phyloP scores from a whole-genome alignment of 2,329 filamentous ascomycete species.

The Herpomyces periplanetae region DNA sequence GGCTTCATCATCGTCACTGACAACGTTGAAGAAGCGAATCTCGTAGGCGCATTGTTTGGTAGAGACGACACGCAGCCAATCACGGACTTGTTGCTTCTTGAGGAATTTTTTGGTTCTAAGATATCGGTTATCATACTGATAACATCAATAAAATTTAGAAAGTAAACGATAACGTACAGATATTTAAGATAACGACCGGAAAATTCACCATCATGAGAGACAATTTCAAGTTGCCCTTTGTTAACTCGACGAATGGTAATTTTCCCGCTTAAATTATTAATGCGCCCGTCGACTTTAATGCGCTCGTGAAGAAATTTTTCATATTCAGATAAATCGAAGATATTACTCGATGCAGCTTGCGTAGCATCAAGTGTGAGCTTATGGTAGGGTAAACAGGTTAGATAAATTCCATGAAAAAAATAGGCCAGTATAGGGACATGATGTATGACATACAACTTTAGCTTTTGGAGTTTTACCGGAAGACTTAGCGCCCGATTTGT shows the following conservation, averaged over 20 bases:
- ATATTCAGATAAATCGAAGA: conserved; percentile 94
- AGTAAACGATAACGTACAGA: conserved; percentile 21
- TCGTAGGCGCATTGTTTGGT: conserved; percentile 95
- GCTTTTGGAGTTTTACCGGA: too few relatives aligned
- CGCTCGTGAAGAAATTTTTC: conserved; percentile 99
- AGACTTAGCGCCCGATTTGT: too few relatives aligned
- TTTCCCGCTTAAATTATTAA: conserved; percentile 82
- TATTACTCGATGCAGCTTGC: conserved; percentile 94
- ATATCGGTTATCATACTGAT: neutral
- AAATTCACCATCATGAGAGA: conserved; percentile 88
- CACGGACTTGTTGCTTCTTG: conserved; percentile 99
- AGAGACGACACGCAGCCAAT: conserved; percentile 96
- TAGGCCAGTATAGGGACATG: too few relatives aligned
- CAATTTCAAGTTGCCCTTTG: conserved; percentile 91
- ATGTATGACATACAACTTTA: too few relatives aligned
- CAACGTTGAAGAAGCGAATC: conserved; percentile 99
- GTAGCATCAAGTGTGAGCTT: conserved; percentile 98
- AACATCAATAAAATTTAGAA: neutral
- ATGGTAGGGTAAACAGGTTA: conserved; percentile 2
- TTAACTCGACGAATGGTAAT: conserved; percentile 61
- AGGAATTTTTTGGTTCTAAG: conserved; percentile 97
- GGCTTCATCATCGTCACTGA: conserved; percentile 86
- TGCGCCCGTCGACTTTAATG: conserved; percentile 97
- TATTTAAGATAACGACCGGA: conserved; percentile 99
- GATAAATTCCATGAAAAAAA: conserved; percentile 3